These are phyloP conservation scores for Cutaneotrichosporon sp. DNA, from an alignment of 1,284 basidiomycete species.

Conservation along the genomic window DNA sequence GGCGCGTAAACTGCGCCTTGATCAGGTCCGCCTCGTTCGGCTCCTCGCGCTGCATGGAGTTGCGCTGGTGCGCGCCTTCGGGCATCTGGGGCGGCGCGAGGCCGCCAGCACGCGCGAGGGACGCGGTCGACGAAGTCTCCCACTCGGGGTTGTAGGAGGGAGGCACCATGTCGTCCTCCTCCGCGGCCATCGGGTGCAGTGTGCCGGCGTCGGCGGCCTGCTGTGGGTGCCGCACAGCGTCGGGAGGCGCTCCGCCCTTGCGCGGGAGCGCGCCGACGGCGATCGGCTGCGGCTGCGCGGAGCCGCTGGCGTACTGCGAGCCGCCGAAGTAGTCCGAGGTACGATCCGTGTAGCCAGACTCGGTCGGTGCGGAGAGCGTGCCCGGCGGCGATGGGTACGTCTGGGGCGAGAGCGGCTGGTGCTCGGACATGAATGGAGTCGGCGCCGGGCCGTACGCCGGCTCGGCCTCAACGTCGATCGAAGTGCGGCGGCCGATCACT, in stretches of 20 bases:
- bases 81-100: not conserved
- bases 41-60: not conserved
- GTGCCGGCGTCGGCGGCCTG: conserved; percentile 2
- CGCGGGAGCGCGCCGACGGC: not conserved
- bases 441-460: too few species aligned
- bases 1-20: not conserved
- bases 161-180: not conserved
- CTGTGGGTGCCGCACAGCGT: not conserved
- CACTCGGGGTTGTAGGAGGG: not conserved
- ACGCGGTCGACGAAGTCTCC: not conserved
- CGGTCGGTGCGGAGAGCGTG: not conserved
- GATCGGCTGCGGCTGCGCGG: not conserved
- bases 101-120: not conserved
- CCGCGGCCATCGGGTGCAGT: not conserved
- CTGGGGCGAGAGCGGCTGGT: too few species aligned
- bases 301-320: not conserved
- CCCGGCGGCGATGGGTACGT: too few species aligned
- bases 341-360: not conserved
- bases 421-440: too few species aligned
- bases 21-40: not conserved
- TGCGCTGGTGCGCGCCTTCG: not conserved
- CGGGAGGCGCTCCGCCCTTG: not conserved
- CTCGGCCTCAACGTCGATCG: too few species aligned
- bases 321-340: not conserved
- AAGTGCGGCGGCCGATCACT: not conserved